phyloP scores from a whole-genome alignment of 75 land plant species.

The Adiantum capillusveneris region DNA sequence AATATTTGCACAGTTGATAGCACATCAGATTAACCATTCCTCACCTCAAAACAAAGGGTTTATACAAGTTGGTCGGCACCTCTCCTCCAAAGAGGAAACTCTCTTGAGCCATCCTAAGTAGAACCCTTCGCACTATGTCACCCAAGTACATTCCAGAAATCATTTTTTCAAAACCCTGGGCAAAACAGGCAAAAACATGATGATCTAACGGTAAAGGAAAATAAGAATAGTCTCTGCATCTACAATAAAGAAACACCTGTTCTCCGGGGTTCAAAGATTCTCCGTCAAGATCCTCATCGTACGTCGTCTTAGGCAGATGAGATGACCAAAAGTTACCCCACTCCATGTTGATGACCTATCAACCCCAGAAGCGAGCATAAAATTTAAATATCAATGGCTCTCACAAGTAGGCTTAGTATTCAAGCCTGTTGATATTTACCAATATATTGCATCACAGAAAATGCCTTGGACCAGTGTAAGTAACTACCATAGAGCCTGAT shows the following conservation, averaged over 20 bases:
- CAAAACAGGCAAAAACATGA: constrained; percentile 4
- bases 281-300: constrained; percentile 52
- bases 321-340: constrained; percentile 79
- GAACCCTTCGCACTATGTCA: constrained; percentile 71
- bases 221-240: too few relatives aligned
- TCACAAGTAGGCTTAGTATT: too few relatives aligned
- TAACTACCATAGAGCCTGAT: constrained; percentile 49
- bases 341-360: constrained; percentile 70
- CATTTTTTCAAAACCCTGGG: constrained; percentile 70
- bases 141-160: constrained; percentile 86
- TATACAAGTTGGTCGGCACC: constrained; percentile 42
- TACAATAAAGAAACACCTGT: constrained; percentile 31
- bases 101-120: constrained; percentile 64
- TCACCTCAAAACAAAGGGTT: constrained; percentile 53
- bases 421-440: too few relatives aligned
- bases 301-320: constrained; percentile 56
- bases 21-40: too few relatives aligned
- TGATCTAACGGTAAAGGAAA: not conserved
- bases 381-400: too few relatives aligned
- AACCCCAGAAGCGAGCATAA: constrained; percentile 3
- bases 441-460: too few relatives aligned
- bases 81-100: constrained; percentile 50
- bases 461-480: not conserved
- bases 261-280: constrained; percentile 65
- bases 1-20: too few relatives aligned